Conservation (phyloP, 2,329 filamentous ascomycete genomes). For the Iodosphaeria phyllophila region DNA sequence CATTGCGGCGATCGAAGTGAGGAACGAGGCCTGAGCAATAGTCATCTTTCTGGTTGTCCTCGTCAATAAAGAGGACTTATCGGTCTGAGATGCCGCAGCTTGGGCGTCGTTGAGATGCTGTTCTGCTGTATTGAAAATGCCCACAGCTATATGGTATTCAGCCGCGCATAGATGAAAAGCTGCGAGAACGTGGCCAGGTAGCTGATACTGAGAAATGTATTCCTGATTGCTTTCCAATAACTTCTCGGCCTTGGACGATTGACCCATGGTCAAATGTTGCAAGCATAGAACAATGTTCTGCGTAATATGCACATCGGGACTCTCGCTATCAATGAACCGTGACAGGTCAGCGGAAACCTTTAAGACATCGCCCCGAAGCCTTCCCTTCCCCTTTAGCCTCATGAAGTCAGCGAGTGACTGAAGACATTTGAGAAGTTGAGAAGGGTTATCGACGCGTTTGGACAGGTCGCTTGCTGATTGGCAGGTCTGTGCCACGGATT, state of each 20-base stretch:
- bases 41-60: constrained; percentile 29
- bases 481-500: constrained; percentile 18
- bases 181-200: constrained; percentile 21
- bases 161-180: constrained; percentile 51
- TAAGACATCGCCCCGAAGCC: constrained; percentile 24
- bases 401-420: constrained; percentile 31
- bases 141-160: constrained; percentile 54
- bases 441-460: constrained; percentile 27
- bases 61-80: constrained; percentile 13
- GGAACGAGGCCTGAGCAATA: constrained; percentile 38
- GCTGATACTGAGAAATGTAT: constrained; percentile 21
- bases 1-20: constrained; percentile 48
- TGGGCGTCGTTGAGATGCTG: constrained; percentile 21
- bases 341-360: constrained; percentile 26
- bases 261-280: constrained; percentile 34
- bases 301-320: constrained; percentile 21
- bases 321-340: constrained; percentile 13
- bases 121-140: constrained; percentile 42
- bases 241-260: constrained; percentile 27
- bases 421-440: constrained; percentile 28
- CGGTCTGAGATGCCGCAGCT: constrained; percentile 10
- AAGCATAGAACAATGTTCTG: constrained; percentile 28
- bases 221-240: constrained; percentile 38
- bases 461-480: constrained; percentile 21
- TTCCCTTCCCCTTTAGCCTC: constrained; percentile 28